Percentiles rank a stretch among this genome's conserved stretches.
Evolutionary conservation across 202 grass and related monocot species (phyloP).

Genomic region (Digitaria exilis): DNA sequence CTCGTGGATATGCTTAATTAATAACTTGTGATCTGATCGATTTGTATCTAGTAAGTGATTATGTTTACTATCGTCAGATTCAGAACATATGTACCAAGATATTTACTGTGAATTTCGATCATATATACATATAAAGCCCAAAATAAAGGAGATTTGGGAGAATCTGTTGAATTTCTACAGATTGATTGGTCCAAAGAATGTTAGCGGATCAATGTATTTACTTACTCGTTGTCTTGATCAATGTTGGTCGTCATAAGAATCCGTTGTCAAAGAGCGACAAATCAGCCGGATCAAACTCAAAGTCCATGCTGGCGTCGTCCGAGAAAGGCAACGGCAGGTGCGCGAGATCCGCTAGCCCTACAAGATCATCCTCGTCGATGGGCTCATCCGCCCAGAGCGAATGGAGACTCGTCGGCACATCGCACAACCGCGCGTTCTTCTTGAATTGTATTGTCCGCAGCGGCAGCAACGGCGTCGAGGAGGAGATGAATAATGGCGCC

Average conservation of each 20-base stretch:
- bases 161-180: background rate
- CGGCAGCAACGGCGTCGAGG: background rate
- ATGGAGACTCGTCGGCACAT: background rate
- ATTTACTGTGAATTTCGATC: background rate
- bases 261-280: background rate
- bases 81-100: background rate
- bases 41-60: background rate
- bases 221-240: background rate
- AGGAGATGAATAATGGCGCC: background rate
- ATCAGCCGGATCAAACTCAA: background rate
- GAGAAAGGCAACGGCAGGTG: constrained; percentile 13
- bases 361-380: background rate
- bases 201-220: background rate
- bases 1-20: background rate
- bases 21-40: background rate
- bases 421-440: background rate
- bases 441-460: too few relatives aligned
- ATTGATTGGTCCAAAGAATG: background rate
- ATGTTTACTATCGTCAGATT: background rate
- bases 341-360: constrained; percentile 9
- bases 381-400: background rate
- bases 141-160: background rate
- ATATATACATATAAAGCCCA: background rate
- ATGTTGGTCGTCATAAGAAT: constrained; percentile 10
- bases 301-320: background rate